Evolutionary conservation across 2,329 filamentous ascomycete species (phyloP), one percentile per base, ranked within the genome.

Genomic region (Epichloe amarillans): DNA sequence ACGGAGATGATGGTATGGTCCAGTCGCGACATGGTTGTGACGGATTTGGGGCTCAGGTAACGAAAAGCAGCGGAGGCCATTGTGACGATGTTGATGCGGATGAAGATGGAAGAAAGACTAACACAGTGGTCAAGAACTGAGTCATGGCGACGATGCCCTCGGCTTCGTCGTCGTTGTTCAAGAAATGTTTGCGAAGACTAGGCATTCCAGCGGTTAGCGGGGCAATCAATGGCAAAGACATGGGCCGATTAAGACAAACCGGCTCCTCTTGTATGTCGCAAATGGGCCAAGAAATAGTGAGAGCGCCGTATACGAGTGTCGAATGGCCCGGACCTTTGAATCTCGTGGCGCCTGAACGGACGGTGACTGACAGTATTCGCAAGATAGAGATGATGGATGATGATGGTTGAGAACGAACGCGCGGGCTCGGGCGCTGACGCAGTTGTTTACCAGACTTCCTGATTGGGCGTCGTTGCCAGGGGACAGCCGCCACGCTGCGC

Each of bases 111-210:
- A 23, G 46, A 51, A 42, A 43, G 46, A 69, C 68, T 64, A 64
- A 70, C 68, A 70, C 68, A 53, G 68, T 70, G 46, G 66, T 69
- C 55, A 70, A 62, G 60, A 70, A 70, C 56, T 69, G 67, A 47
- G 68, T 62, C 68, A 70, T 70, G 54, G 52, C 57, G 56, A 55
- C 49, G 47, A 54, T 50, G 50, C 46, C 52, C 53, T 51, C 41
- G 50, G 11, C 26, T 15, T 26, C 15, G 36, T 14, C 33, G 26
- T 47, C 47, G 51, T 54, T 45, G 50, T 47, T 49, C 10, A 19
- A 54, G 19, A 51, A 51, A 46, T 49, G 40, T 47, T 49, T 55
- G 50, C 58, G 46, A 43, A 37, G 48, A 19, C 35, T 49, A 42
- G 64, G 55, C 66, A 69, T 69, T 69, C 67, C 67, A 66, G 53